Evolutionary conservation across 805 yeast genomes (phyloP).

Genomic region (Wickerhamomyces alni): DNA sequence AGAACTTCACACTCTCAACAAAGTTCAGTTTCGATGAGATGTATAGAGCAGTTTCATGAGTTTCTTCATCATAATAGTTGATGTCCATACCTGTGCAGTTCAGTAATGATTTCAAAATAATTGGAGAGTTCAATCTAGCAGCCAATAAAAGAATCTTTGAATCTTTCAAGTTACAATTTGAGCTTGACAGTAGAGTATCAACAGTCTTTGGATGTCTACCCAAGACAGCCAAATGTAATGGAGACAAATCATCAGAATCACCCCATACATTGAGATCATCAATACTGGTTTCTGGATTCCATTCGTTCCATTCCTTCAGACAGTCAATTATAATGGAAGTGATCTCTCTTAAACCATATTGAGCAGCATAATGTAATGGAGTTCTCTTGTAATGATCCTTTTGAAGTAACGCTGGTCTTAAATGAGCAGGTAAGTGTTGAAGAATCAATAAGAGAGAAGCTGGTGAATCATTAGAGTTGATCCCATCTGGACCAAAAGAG

Average conservation of each 20-base stretch:
- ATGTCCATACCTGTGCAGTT: constrained; percentile 54
- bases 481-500: constrained; percentile 59
- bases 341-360: constrained; percentile 70
- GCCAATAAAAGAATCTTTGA: constrained; percentile 58
- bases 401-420: constrained; percentile 51
- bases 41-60: constrained; percentile 78
- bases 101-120: constrained; percentile 48
- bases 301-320: constrained; percentile 54
- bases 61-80: constrained; percentile 52
- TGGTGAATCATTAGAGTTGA: constrained; percentile 50
- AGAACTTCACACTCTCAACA: constrained; percentile 42
- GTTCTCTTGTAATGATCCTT: constrained; percentile 75
- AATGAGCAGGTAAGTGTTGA: constrained; percentile 44
- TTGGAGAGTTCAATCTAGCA: constrained; percentile 51
- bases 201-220: constrained; percentile 81
- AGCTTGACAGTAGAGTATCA: constrained; percentile 45
- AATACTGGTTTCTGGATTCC: constrained; percentile 42
- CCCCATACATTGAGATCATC: constrained; percentile 62
- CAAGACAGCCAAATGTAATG: constrained; percentile 75
- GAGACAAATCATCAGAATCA: constrained; percentile 67
- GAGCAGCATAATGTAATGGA: constrained; percentile 86
- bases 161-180: constrained; percentile 37
- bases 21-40: constrained; percentile 66
- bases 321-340: constrained; percentile 51
- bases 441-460: constrained; percentile 57